Evolutionary conservation across 2,329 filamentous ascomycete genomes (phyloP).

Genomic region (Sphaerulina populicola): DNA sequence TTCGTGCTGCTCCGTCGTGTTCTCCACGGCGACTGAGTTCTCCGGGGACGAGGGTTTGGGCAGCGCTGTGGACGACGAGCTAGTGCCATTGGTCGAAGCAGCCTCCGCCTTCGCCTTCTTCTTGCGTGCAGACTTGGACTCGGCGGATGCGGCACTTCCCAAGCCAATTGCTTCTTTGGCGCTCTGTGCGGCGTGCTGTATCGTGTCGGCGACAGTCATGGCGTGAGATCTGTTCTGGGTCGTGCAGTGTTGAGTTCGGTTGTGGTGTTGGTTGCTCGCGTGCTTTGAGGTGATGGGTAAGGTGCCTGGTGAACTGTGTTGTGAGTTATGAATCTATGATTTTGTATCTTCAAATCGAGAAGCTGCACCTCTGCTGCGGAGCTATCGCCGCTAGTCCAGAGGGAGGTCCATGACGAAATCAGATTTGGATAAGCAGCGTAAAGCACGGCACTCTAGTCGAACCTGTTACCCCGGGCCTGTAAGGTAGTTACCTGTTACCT

Average conservation of each 20-base stretch:
- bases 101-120: slow-evolving; percentile 36
- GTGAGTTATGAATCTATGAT: neutral
- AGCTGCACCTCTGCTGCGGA: too few relatives aligned
- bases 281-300: neutral
- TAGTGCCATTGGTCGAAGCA: slow-evolving; percentile 25
- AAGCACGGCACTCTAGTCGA: too few relatives aligned
- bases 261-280: neutral
- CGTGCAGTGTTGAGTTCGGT: neutral
- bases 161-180: slow-evolving; percentile 40
- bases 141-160: slow-evolving; percentile 47
- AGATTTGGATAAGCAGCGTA: too few relatives aligned
- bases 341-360: too few relatives aligned
- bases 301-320: neutral
- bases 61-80: slow-evolving; percentile 12
- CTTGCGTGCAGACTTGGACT: slow-evolving; percentile 48
- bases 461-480: too few relatives aligned
- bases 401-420: too few relatives aligned
- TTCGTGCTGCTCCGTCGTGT: slow-evolving; percentile 59
- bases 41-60: slow-evolving; percentile 22
- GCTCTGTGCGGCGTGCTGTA: slow-evolving; percentile 17
- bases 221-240: neutral
- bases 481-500: too few relatives aligned
- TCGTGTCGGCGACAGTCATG: slow-evolving; percentile 8
- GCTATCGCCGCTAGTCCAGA: too few relatives aligned
- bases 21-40: slow-evolving; percentile 31